Percentiles rank a stretch among this genome's conserved stretches.
These are phyloP conservation scores for Teratosphaeriaceae sp. DNA, from an alignment of 2,329 filamentous ascomycete genomes.

Conservation along the genomic window DNA sequence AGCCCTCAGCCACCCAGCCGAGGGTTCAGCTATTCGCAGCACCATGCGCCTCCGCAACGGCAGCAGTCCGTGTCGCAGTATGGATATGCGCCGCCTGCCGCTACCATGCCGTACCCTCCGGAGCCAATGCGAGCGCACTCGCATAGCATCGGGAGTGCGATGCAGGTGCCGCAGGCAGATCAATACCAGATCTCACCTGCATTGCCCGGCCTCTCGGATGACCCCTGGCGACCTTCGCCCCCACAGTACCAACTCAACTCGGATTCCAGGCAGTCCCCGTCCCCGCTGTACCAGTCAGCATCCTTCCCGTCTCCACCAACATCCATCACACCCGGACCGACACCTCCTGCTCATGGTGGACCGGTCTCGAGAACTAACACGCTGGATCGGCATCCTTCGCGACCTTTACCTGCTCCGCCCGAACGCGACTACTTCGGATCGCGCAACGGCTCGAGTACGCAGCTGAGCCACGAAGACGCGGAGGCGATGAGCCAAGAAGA, in stretches of 20 bases:
- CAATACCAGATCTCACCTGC: conserved; percentile 13
- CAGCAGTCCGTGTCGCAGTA: conserved; percentile 17
- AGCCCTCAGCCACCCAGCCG: conserved; percentile 19
- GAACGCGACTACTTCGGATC: conserved; percentile 31
- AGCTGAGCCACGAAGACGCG: conserved; percentile 15
- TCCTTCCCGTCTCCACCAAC: conserved; percentile 32
- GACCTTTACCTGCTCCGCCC: conserved; percentile 54
- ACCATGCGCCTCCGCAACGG: conserved; percentile 16
- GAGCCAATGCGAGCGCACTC: conserved; percentile 16
- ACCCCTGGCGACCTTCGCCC: conserved; percentile 23
- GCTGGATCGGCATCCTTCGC: conserved; percentile 48
- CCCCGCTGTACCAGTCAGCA: conserved; percentile 18
- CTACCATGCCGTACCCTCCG: conserved; percentile 17
- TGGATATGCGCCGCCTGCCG: conserved; percentile 12
- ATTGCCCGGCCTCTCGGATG: conserved; percentile 15
- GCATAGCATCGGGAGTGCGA: conserved; percentile 11
- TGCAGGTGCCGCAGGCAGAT: conserved; percentile 11
- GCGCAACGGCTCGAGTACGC: conserved; percentile 20
- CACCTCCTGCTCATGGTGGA: conserved; percentile 41
- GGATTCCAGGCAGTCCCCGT: conserved; percentile 19
- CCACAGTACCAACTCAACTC: conserved; percentile 16
- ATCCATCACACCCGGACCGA: conserved; percentile 44
- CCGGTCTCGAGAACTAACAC: conserved; percentile 35
- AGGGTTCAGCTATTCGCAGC: conserved; percentile 10
- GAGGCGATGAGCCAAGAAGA: conserved; percentile 45